Conservation (phyloP, 208 protist species). For the Naegleria gruberi region DNA sequence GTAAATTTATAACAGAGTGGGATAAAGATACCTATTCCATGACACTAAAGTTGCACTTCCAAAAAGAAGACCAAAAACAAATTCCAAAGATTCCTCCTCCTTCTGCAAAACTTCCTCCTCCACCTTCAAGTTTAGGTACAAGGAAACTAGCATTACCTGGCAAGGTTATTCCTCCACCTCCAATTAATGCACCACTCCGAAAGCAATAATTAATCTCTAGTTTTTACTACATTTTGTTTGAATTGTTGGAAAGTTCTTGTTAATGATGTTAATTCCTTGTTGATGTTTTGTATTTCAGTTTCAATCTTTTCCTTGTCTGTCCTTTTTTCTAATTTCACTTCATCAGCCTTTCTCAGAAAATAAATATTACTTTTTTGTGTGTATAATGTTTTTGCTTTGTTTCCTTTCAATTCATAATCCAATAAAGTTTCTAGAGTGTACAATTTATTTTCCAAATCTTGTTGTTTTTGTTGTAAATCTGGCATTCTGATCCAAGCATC, state of each 20-base stretch:
- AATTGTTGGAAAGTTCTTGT: background rate
- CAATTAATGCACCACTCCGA: background rate
- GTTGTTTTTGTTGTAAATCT: background rate
- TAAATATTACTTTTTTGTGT: background rate
- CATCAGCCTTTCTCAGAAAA: background rate
- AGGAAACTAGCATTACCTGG: background rate
- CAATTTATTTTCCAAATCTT: background rate
- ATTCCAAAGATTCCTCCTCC: background rate
- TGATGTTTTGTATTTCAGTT: background rate
- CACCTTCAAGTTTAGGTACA: background rate
- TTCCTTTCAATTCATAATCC: background rate
- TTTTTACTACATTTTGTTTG: background rate
- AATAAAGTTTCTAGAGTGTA: background rate
- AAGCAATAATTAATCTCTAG: background rate
- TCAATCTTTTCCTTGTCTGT: background rate
- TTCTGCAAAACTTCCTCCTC: background rate
- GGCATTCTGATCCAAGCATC: background rate
- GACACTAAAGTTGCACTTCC: background rate
- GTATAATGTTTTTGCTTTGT: background rate
- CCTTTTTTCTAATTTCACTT: background rate
- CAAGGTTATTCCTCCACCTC: background rate
- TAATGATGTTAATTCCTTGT: background rate
- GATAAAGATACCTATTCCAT: background rate
- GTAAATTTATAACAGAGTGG: background rate
- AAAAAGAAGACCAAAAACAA: background rate